Evolutionary conservation across 371 early-diverging fungal genomes (phyloP).

Genomic region (Rhizoclosmatium hyalinum): DNA sequence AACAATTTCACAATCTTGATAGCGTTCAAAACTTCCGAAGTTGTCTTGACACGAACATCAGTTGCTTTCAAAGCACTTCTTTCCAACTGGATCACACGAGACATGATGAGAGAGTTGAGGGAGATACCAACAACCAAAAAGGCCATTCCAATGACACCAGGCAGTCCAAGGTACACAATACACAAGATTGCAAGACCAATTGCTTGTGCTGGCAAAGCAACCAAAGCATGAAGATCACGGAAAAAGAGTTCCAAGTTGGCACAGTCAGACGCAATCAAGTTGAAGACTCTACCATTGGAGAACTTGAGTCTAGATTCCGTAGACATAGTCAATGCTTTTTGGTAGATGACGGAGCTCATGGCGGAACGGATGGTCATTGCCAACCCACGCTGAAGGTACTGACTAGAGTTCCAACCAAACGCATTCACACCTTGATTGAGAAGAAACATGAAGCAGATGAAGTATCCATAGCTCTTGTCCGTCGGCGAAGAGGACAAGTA

Average conservation of each 20-base stretch:
- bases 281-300: constrained; percentile 26
- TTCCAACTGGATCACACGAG: constrained; percentile 21
- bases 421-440: constrained; percentile 18
- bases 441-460: constrained; percentile 19
- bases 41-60: constrained; percentile 25
- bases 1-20: constrained; percentile 52
- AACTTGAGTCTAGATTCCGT: constrained; percentile 17
- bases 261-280: constrained; percentile 28
- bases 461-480: constrained; percentile 9
- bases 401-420: constrained; percentile 16
- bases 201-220: constrained; percentile 19
- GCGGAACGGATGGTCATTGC: constrained; percentile 16
- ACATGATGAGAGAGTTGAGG: constrained; percentile 23
- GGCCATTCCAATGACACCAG: constrained; percentile 21
- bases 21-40: constrained; percentile 25
- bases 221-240: constrained; percentile 24
- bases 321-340: constrained; percentile 25
- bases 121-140: constrained; percentile 22
- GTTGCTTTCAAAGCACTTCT: constrained; percentile 26
- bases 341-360: constrained; percentile 15
- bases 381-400: constrained; percentile 23
- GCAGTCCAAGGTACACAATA: constrained; percentile 16
- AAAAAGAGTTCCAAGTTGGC: constrained; percentile 24
- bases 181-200: constrained; percentile 6
- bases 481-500: neutral